phyloP scores from a whole-genome alignment of 306 rosid genomes.

The Gleditsia sinensis region DNA sequence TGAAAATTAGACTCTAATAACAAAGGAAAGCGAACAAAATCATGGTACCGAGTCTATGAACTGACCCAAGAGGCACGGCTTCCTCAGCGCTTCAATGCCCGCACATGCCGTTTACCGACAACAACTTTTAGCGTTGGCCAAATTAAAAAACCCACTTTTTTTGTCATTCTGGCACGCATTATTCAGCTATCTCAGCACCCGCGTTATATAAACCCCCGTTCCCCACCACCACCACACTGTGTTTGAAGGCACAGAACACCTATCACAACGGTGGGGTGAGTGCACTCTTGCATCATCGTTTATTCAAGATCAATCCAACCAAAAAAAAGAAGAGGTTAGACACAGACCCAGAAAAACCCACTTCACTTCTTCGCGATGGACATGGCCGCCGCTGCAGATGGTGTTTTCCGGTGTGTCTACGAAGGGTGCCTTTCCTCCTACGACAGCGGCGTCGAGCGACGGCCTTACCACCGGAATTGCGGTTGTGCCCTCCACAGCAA shows the following conservation, averaged over 20 bases:
- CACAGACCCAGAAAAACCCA: background rate
- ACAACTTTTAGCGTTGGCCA: background rate
- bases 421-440: constrained; percentile 56
- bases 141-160: too few species aligned
- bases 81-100: background rate
- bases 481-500: constrained; percentile 50
- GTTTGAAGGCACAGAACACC: background rate
- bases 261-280: too few species aligned
- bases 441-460: constrained; percentile 51
- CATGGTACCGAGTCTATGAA: background rate
- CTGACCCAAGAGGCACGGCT: constrained; percentile 28
- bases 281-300: too few species aligned
- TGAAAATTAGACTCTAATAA: constrained; percentile 11
- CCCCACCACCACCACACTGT: background rate
- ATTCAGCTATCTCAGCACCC: too few species aligned
- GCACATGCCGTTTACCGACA: constrained; percentile 27
- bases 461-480: constrained; percentile 72
- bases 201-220: background rate
- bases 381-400: constrained; percentile 53
- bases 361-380: background rate
- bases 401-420: constrained; percentile 41
- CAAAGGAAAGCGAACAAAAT: background rate
- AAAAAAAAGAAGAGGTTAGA: background rate
- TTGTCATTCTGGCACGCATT: background rate
- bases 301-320: background rate